Conservation (phyloP, 345 rosid genomes). For the Cochlearia excelsa region DNA sequence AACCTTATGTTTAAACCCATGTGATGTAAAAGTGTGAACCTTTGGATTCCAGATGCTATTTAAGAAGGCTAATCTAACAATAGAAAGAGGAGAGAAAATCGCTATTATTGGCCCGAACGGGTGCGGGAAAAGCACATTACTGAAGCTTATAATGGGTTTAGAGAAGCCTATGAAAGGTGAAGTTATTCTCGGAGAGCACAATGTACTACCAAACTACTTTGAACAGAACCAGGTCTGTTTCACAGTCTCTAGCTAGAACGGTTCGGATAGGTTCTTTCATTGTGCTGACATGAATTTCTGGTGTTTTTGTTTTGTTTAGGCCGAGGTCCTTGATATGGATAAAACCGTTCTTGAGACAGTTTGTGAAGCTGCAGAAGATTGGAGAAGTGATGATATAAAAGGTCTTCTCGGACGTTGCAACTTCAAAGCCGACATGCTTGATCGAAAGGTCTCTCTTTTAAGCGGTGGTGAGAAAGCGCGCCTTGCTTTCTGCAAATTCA, state of each 20-base stretch:
- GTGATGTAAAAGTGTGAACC: conserved; percentile 6
- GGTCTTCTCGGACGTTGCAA: conserved; percentile 97
- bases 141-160: conserved; percentile 79
- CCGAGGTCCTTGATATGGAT: conserved; percentile 89
- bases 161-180: conserved; percentile 71
- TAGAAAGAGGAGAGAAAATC: conserved; percentile 81
- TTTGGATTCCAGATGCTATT: conserved; percentile 57
- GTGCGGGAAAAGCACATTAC: conserved; percentile 88
- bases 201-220: conserved; percentile 91
- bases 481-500: conserved; percentile 92
- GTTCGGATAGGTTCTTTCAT: background rate
- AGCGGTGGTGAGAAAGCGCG: conserved; percentile 99
- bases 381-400: conserved; percentile 91
- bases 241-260: background rate
- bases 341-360: conserved; percentile 89
- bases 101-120: conserved; percentile 96
- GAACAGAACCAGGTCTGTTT: conserved; percentile 91
- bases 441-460: conserved; percentile 78
- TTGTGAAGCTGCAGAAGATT: conserved; percentile 83
- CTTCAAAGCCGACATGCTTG: conserved; percentile 95
- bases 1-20: background rate
- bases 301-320: conserved; percentile 44
- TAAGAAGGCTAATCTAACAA: conserved; percentile 62
- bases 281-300: conserved; percentile 5
- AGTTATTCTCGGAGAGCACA: conserved; percentile 82